Conservation (phyloP, 257 asterid species). For the Jacaranda copaia region DNA sequence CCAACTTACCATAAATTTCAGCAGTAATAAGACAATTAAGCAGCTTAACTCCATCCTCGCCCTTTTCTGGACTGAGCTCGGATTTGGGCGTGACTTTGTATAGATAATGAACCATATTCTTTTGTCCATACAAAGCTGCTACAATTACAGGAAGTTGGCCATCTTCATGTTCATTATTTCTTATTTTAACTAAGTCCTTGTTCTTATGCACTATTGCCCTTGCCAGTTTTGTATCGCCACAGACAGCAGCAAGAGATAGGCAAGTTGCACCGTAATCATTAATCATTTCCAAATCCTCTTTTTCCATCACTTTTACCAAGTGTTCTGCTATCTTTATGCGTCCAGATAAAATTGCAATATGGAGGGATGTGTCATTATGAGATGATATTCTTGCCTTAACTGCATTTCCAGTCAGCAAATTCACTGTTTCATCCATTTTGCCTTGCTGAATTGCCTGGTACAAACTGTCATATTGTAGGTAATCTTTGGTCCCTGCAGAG, state of each 20-base stretch:
- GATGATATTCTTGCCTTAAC: conserved; percentile 45
- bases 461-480: conserved; percentile 31
- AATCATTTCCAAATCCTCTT: conserved; percentile 39
- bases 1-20: conserved; percentile 45
- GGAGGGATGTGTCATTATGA: conserved; percentile 51
- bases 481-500: conserved; percentile 37
- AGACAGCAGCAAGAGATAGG: conserved; percentile 49
- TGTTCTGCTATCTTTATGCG: conserved; percentile 42
- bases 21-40: conserved; percentile 55
- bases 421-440: conserved; percentile 3
- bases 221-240: conserved; percentile 44
- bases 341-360: conserved; percentile 47
- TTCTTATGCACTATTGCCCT: conserved; percentile 38
- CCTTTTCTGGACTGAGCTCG: conserved; percentile 41
- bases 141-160: conserved; percentile 62
- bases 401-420: conserved; percentile 25
- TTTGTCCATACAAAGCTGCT: conserved; percentile 51
- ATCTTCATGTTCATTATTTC: conserved; percentile 42
- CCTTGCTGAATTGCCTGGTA: conserved; percentile 44
- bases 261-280: conserved; percentile 51
- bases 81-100: conserved; percentile 41
- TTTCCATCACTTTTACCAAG: conserved; percentile 34
- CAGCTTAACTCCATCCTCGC: conserved; percentile 43
- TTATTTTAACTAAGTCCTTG: conserved; percentile 30
- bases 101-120: conserved; percentile 44